Percentiles rank a stretch among this genome's conserved stretches.
phyloP scores from a whole-genome alignment of 164 flowering plant genomes.

The Aristolochia fimbriata region DNA sequence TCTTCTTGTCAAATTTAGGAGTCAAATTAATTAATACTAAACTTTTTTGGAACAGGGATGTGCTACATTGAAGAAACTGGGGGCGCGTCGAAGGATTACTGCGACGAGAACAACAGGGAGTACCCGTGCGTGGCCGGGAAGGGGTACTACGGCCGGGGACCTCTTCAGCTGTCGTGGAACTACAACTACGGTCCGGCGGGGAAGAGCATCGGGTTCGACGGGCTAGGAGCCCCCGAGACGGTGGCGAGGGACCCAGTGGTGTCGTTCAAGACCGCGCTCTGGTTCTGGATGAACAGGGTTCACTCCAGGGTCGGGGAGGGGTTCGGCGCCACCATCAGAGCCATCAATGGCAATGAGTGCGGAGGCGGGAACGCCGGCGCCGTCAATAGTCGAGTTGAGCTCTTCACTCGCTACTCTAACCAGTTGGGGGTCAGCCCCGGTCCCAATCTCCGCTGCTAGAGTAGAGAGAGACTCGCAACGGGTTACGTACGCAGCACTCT shows the following conservation, averaged over 20 bases:
- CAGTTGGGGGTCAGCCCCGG: slow-evolving; percentile 41
- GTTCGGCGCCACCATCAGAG: slow-evolving; percentile 25
- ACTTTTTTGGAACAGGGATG: too few relatives aligned
- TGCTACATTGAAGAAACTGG: slow-evolving; percentile 34
- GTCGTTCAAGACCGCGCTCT: slow-evolving; percentile 29
- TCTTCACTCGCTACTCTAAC: slow-evolving; percentile 26
- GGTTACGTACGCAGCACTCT: too few relatives aligned
- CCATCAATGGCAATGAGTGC: slow-evolving; percentile 23
- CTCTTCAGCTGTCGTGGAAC: slow-evolving; percentile 31
- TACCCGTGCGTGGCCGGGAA: slow-evolving; percentile 20
- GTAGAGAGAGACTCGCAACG: too few relatives aligned
- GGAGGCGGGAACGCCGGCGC: slow-evolving; percentile 10
- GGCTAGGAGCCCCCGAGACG: slow-evolving; percentile 21
- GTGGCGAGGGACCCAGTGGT: slow-evolving; percentile 19
- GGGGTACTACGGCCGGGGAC: slow-evolving; percentile 25
- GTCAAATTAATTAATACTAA: too few relatives aligned
- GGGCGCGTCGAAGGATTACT: slow-evolving; percentile 18
- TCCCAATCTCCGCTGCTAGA: slow-evolving; percentile 28
- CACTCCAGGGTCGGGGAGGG: slow-evolving; percentile 20
- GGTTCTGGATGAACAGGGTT: slow-evolving; percentile 32
- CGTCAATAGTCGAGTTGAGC: slow-evolving; percentile 21
- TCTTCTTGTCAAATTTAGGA: too few relatives aligned
- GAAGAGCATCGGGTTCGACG: slow-evolving; percentile 27
- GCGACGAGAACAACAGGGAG: slow-evolving; percentile 13
- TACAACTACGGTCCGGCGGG: slow-evolving; percentile 31